phyloP scores from a whole-genome alignment of 345 rosid species.

The Eucalyptus tenuipes region DNA sequence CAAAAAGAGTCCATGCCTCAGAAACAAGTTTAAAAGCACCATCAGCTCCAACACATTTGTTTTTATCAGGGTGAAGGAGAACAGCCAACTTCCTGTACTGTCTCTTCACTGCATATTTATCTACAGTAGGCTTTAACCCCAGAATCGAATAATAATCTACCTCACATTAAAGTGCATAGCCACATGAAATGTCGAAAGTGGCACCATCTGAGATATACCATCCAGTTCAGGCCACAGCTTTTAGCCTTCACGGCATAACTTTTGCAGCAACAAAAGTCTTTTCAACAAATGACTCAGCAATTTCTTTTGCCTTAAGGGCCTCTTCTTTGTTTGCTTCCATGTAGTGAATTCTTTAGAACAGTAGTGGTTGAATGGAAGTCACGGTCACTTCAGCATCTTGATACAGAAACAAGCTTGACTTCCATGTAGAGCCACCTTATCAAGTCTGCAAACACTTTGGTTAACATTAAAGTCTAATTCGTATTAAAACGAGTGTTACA shows the following conservation, averaged over 20 bases:
- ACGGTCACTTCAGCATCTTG: constrained; percentile 14
- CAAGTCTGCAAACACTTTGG: constrained; percentile 28
- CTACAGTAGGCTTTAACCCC: constrained; percentile 87
- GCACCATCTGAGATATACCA: constrained; percentile 91
- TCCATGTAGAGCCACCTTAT: constrained; percentile 15
- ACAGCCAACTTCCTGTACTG: constrained; percentile 91
- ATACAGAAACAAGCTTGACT: constrained; percentile 3
- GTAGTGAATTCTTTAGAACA: constrained; percentile 4
- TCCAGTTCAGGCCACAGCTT: constrained; percentile 67
- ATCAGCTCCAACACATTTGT: constrained; percentile 88
- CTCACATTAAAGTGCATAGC: constrained; percentile 52
- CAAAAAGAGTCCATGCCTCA: constrained; percentile 82
- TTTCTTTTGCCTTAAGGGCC: constrained; percentile 76
- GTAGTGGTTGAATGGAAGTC: constrained; percentile 14
- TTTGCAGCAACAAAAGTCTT: constrained; percentile 70
- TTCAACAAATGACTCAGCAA: constrained; percentile 74
- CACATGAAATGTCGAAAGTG: constrained; percentile 79
- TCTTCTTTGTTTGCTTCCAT: constrained; percentile 77
- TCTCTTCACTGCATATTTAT: constrained; percentile 75
- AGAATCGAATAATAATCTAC: constrained; percentile 78
- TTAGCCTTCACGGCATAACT: constrained; percentile 76
- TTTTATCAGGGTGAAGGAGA: constrained; percentile 91
- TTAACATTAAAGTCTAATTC: background rate
- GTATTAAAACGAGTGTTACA: background rate
- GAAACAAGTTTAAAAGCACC: constrained; percentile 95